Base-by-base conservation (phyloP, 1,284 basidiomycete species). In the Puccinia sorghi region DNA sequence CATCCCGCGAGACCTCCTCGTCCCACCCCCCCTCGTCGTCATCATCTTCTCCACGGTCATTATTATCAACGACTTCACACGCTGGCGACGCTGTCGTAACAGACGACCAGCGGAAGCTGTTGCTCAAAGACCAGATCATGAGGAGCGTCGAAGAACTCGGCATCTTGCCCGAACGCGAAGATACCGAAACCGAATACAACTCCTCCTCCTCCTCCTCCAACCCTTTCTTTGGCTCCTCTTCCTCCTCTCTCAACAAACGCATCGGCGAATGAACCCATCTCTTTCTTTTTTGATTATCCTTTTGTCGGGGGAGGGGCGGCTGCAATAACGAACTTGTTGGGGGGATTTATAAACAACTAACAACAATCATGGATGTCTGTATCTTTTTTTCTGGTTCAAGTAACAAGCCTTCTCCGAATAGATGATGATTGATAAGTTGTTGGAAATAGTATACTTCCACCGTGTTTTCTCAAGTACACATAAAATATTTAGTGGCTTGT, bases 31-130 rank as follows among this genome's bases (percentile, higher is more conserved):
- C 74, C 20, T 81, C 64, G 41, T 76, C 57, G 12, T 8, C 7
- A 20, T 11, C n/a, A 6, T 13, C 54, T 9, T 57, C 54, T 37
- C 75, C 71, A 25, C 59, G 52, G 27, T 73, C 72, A 25, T 32
- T 82, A 66, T 86, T 86, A 17, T 89, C 90, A 32, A 89, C 90
- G 15, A 91, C 91, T 75, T 90, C 90, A 67, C 92, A 91, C 91
- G 91, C 66, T 13, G 41, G 17, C 7, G 50, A 46, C 92, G 90
- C 80, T 88, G 89, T 22, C 92, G 87, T 3, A 52, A 2, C 69
- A 22, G 56, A 72, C 9, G 70, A 57, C 20, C 41, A 72, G 15
- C 52, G 56, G 7, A 56, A 72, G 41, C 39, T 54, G 17, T 52
- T 54, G 22, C 22, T 69, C 25, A 69, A 77, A 59, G 39, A 56